Evolutionary conservation across 2,329 filamentous ascomycete species (phyloP), one percentile per base, ranked within the genome.

Genomic region (Cytospora mali): DNA sequence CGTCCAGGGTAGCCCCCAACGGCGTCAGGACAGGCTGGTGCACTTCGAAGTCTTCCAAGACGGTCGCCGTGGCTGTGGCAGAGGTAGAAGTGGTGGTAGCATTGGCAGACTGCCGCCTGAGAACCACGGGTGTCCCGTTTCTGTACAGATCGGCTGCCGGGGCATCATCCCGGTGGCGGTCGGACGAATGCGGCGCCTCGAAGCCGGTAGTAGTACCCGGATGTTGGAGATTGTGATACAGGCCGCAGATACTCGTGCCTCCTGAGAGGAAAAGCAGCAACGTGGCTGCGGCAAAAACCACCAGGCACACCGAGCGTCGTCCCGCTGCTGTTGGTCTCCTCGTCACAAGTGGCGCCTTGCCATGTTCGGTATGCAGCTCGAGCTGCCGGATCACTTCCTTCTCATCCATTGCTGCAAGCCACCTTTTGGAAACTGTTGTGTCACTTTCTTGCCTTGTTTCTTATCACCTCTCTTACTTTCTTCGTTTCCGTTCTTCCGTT

Each of bases 21-120:
- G 82, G 81, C 23, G 79, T 83, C 61, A 86, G 74, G 3, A 92
- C 82, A 1, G 90, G 90, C 67, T 85, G 84, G 57, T 87, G 84
- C 18, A 92, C 85, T 75, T 92, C 84, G 68, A 92, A 88, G 69
- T 87, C 88, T 68, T 89, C 80, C 58, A 90, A 76, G 7, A 75
- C 74, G 28, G 70, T 71, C n/a, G 68, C 59, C 4, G 67, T 64
- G 25, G 74, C 64, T 18, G 71, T 58, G 10, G 70, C 54, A 59
- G 69, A 60, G 39, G 71, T 33, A 59, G 69, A 60, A 35, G 71
- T 33, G 14, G 70, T 51, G 33, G 67, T 62, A 39, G 53, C 59
- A 21, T 33, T 57, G 54, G 61, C 29, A 18, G 62, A 55, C 62
- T 62, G 60, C 35, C 62, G 62, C 46, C 59, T 55, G 18, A 58